Conservation (phyloP, 2,329 filamentous ascomycete species). For the Pseudogymnoascus sp. region DNA sequence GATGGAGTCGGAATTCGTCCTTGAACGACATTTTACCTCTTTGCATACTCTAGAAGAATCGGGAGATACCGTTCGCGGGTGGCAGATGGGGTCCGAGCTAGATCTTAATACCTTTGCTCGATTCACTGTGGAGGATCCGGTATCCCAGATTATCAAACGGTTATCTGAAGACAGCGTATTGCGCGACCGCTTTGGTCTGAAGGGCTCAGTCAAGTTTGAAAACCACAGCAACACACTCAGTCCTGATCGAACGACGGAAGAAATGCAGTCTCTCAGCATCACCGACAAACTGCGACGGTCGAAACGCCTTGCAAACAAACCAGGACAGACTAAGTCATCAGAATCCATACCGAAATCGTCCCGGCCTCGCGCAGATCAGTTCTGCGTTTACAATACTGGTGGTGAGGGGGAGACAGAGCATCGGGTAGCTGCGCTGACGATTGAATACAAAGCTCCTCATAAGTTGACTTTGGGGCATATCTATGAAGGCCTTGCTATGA, state of each 20-base stretch:
- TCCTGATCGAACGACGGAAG: background rate
- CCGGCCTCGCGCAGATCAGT: background rate
- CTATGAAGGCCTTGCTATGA: slow-evolving; percentile 29
- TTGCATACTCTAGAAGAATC: background rate
- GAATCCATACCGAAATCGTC: background rate
- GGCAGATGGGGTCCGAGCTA: background rate
- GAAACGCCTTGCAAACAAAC: background rate
- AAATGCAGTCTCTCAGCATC: background rate
- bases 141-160: background rate
- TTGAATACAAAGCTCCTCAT: slow-evolving; percentile 40
- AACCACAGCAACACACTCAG: background rate
- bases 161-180: background rate
- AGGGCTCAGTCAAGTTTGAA: background rate
- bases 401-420: background rate
- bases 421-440: background rate
- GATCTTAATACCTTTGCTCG: background rate
- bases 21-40: background rate
- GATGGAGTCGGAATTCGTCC: background rate
- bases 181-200: background rate
- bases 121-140: background rate
- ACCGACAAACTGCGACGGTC: background rate
- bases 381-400: background rate
- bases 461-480: slow-evolving; percentile 37
- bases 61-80: background rate
- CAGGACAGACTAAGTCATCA: background rate